Evolutionary conservation across 345 rosid genomes (phyloP).

Genomic region (Excoecaria cochinchinensis): DNA sequence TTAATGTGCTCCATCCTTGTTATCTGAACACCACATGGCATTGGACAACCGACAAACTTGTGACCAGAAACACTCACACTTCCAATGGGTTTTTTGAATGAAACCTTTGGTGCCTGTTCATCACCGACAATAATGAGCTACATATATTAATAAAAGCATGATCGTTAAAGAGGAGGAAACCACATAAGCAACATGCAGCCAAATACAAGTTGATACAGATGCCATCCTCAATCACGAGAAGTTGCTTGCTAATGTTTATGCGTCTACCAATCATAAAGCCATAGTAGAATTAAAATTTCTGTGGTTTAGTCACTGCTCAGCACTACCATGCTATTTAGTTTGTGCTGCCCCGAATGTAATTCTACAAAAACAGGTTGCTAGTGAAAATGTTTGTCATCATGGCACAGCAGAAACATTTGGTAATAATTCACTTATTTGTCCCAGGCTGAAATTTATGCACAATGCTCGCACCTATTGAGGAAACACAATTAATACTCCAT

Average conservation of each 20-base stretch:
- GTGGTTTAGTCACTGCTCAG: background rate
- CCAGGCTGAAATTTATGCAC: background rate
- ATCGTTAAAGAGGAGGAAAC: background rate
- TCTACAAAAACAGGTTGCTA: background rate
- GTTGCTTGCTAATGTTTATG: background rate
- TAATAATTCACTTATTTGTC: background rate
- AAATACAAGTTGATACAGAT: background rate
- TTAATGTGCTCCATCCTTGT: conserved; percentile 83
- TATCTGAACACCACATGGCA: conserved; percentile 97
- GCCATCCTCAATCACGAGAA: background rate
- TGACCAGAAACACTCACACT: conserved; percentile 96
- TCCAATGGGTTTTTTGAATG: conserved; percentile 89
- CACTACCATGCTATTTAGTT: background rate
- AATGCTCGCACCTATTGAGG: background rate
- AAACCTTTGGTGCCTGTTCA: conserved; percentile 84
- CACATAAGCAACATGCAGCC: background rate
- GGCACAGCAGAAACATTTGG: background rate
- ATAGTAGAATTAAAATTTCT: background rate
- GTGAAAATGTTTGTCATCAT: background rate
- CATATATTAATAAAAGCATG: background rate
- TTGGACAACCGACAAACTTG: conserved; percentile 95
- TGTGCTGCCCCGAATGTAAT: background rate
- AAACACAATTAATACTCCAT: background rate
- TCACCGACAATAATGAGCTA: conserved; percentile 15
- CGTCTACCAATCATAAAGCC: background rate